Evolutionary conservation across 805 yeast genomes (phyloP), one percentile per base, ranked within the genome.

Genomic region (Candida boleticola): DNA sequence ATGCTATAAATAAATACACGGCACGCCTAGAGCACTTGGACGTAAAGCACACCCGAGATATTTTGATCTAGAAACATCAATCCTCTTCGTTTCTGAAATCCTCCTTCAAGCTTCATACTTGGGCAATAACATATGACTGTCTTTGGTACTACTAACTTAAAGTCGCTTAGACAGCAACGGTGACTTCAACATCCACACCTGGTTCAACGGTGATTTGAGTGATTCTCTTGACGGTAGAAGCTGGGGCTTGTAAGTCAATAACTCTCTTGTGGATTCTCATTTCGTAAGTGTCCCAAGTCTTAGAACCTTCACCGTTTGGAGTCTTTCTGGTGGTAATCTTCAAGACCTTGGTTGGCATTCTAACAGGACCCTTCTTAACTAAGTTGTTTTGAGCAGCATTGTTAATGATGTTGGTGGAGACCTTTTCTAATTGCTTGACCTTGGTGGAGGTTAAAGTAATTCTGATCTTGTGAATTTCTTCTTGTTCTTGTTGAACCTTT

Each of bases 221-320:
- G 79, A 92, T 89, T 77, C 84, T 86, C 86, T 86, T 89, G 75
- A 92, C 96, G 58, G 82, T 74, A 55, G 80, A 77, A 68, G 96
- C 88, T 75, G 97, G 96, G 58, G 98, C 96, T 77, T 87, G 92
- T 74, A 93, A 83, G 80, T 90, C 97, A 68, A 93, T 89, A 76
- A 89, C 85, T 80, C 99, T 90, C 95, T 93, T 93, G 96, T 93
- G 99, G 83, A 93, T 89, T 86, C 97, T 92, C 96, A 93, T 86
- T 83, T 93, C 99, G 77, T 83, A 93, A 65, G 95, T 80, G 74
- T 93, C 99, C 97, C 97, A 93, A 66, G 99, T 93, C 92, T 93
- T 93, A 64, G 99, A 93, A 93, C 99, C 99, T 82, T 93, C 97
- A 93, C 99, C 99, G 77, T 95, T 95, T 69, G 99, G 99, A 71